Evolutionary conservation across 495 filamentous ascomycete genomes (phyloP), one percentile per base, ranked within the genome.

Genomic region (Podospora anserina): DNA sequence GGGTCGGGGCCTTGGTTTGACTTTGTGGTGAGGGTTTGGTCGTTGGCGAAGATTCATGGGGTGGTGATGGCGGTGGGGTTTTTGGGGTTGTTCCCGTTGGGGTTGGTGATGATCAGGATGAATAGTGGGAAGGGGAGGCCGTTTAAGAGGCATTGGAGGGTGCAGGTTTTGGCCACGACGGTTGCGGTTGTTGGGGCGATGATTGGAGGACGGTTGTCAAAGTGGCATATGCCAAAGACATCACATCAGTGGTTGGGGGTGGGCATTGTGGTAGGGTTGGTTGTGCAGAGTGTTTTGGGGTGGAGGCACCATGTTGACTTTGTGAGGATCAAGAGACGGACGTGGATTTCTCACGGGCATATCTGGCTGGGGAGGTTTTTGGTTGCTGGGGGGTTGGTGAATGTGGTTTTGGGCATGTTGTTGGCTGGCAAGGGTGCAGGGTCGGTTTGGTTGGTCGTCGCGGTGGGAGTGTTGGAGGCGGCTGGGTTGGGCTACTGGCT

Each of bases 241-340:
- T n/a, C 64, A 19, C 76, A 77, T 53, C 73, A 75, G 65, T 67
- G 63, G 68, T 11, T 72, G 13, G 76, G 76, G 11, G 44, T 69
- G 1, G 64, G 13, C 1, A 65, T 77, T 27, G 64, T 67, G 0
- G 3, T 67, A 1, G 23, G 61, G 27, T 49, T 77, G 1, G 55
- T 54, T 0, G 44, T 71, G 5, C 76, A 78, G 70, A 66, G 30
- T 13, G 28, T 78, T 1, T 58, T 78, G 20, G 76, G 76, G 6
- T 78, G 76, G 76, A 66, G 76, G 55, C 76, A 78, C 26, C 76
- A 78, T 58, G 49, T 75, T 27, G 68, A 56, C 26, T 78, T 77
- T 56, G 3, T 77, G 34, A 61, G 66, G 55, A 63, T 75, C 3
- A 63, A 66, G 15, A 57, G 71, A 39, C 44, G 73, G 55, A 78